Percentiles rank a stretch among this genome's conserved stretches.
phyloP scores from a whole-genome alignment of 2,329 filamentous ascomycete species.

The Neonectria neomacrospora region DNA sequence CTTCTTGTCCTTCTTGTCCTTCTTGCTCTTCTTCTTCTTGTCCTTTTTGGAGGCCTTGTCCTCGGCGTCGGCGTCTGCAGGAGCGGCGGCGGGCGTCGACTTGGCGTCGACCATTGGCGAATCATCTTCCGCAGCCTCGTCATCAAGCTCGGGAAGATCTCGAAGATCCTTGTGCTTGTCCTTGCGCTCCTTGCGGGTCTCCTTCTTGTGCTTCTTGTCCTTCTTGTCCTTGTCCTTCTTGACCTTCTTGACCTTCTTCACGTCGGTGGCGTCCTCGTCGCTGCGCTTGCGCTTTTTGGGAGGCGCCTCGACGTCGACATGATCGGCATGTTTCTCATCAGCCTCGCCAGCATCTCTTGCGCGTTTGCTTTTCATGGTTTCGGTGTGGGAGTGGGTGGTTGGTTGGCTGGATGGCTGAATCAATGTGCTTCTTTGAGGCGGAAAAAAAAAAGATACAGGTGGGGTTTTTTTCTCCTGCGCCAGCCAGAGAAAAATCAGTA shows the following conservation, averaged over 20 bases:
- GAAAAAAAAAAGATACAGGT: slow-evolving; percentile 11
- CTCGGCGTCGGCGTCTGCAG: slow-evolving; percentile 35
- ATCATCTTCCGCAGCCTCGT: slow-evolving; percentile 40
- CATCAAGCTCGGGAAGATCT: slow-evolving; percentile 50
- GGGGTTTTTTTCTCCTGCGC: slow-evolving; percentile 1
- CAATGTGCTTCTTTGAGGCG: slow-evolving; percentile 4
- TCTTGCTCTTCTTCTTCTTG: slow-evolving; percentile 46
- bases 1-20: slow-evolving; percentile 46
- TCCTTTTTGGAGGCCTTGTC: slow-evolving; percentile 43
- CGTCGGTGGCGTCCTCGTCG: slow-evolving; percentile 42
- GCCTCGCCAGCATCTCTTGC: slow-evolving; percentile 48
- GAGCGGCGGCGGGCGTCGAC: slow-evolving; percentile 28
- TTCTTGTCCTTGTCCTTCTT: slow-evolving; percentile 50
- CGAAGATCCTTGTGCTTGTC: slow-evolving; percentile 53
- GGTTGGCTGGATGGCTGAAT: slow-evolving; percentile 11
- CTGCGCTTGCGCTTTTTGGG: slow-evolving; percentile 53
- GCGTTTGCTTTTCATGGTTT: slow-evolving; percentile 53
- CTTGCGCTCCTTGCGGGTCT: slow-evolving; percentile 54
- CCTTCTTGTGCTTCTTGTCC: slow-evolving; percentile 51
- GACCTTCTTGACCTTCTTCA: slow-evolving; percentile 48
- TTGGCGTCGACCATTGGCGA: slow-evolving; percentile 42
- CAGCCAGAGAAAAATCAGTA: slow-evolving; percentile 2
- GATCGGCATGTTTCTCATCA: slow-evolving; percentile 42
- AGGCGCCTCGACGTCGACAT: slow-evolving; percentile 38
- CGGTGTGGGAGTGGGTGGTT: slow-evolving; percentile 4